Evolutionary conservation across 2,329 filamentous ascomycete genomes (phyloP), one percentile per base, ranked within the genome.

Genomic region (Ceratocystiopsis sp.): DNA sequence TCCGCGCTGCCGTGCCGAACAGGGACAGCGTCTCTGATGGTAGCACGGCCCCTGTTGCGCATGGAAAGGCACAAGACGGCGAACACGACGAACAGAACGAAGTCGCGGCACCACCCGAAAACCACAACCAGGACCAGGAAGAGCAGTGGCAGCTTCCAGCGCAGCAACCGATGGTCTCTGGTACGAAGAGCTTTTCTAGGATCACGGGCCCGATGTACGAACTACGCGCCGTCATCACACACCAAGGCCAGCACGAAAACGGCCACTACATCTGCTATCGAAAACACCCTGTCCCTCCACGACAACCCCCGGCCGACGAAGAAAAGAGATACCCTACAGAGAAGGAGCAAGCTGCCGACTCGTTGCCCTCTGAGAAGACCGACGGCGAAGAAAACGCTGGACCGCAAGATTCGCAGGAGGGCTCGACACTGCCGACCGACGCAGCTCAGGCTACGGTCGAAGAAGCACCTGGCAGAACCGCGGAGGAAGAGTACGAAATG

Each of bases 261-360:
- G 91, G 91, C 0, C 91, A 98, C 61, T 96, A 98, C 53, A 78
- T 95, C 35, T 93, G 85, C 57, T 94, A 91, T 59, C 73, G 84
- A 42, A 83, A 80, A 53, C 79, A 84, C 53, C 68, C 73, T 15
- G 47, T 32, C 8, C 25, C 25, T 29, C 25, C 25, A 29, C 25
- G 10, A 29, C 25, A 8, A 11, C 25, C 25, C 4, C 25, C 9
- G 9, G 10, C 6, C 25, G 25, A 29, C 25, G 25, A 29, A 29
- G 25, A 9, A 11, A 29, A 29, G 25, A 29, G 10, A 29, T 29
- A 11, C 25, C 2, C 25, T 2, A 2, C 25, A 2, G 39, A 25
- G 7, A 35, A 41, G 18, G 17, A 12, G 12, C 46, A 53, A 11
- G 37, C 29, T 6, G 43, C 21, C 15, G 17, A 40, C 9, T 29